Base-by-base conservation (phyloP, 108 stramenopile genomes). In the Nitzschia putrida region DNA sequence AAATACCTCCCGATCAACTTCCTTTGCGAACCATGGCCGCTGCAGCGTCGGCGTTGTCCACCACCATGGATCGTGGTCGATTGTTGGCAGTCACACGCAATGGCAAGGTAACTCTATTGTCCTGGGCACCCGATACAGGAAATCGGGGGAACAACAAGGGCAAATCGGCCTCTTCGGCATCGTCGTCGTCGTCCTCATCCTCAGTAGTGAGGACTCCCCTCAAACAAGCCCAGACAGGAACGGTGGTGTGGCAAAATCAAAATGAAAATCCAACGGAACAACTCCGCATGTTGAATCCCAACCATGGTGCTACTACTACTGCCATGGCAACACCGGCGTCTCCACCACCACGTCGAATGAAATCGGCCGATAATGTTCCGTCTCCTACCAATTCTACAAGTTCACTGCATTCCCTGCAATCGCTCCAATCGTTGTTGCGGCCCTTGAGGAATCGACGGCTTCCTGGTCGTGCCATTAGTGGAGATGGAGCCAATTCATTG, bases 201-300 rank as follows among this genome's bases (percentile, higher is more conserved):
- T 21, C 21, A 25, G 51, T 53, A 0, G 61, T 53, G 41, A 45
- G 61, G 34, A 71, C 71, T 26, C 20, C 49, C 2, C 37, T 61
- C 12, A 59, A 61, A 53, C 71, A 61, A 26, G 57, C 42, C 38
- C 61, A 61, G 3, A 71, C 71, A 7, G 71, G 71, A 37, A 56
- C 26, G 1, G 41, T 68, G 1, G 41, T 68, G 0, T 40, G 38
- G 38, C 38, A 63, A 6, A 45, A 18, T 45, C 18, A 18, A 18
- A 18, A 1, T 0, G 21, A 55, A 3, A 22, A 24, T 24, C 22
- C 44, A 1, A 63, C 18, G 21, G 9, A 9, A 37, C 61, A 63
- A 56, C 16, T 56, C 18, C 54, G 25, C 16, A 25, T 21, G 22
- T 22, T 63, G 60, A 63, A 24, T 12, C 7, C 11, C 10, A 49